Evolutionary conservation across 2,329 filamentous ascomycete genomes (phyloP).

Genomic region (Kalmusia sp.): DNA sequence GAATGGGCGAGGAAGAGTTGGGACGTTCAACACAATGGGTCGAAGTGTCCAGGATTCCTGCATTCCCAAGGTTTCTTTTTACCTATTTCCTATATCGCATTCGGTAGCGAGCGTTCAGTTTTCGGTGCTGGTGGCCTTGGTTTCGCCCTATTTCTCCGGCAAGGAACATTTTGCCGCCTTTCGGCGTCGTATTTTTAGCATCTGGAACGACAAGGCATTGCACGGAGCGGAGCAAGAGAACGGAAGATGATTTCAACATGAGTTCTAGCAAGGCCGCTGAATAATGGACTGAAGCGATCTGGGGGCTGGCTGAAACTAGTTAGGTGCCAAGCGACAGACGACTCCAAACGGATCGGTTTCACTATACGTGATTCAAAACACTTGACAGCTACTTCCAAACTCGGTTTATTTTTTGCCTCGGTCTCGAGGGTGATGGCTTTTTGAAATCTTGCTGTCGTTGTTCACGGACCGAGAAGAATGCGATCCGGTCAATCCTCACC

Average conservation of each 20-base stretch:
- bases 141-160: too few species aligned
- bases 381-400: slow-evolving; percentile 10
- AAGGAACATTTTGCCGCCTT: neutral
- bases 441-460: neutral
- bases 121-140: too few species aligned
- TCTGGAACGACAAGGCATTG: neutral
- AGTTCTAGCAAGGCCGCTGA: neutral
- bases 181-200: neutral
- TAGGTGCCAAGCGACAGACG: slow-evolving; percentile 20
- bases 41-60: neutral
- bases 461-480: neutral
- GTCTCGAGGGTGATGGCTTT: neutral
- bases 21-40: neutral
- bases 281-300: neutral
- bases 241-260: neutral
- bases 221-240: neutral
- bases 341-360: slow-evolving; percentile 37
- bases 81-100: too few species aligned
- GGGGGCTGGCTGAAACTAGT: slow-evolving; percentile 17
- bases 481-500: neutral
- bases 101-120: too few species aligned
- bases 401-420: neutral
- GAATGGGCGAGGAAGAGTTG: neutral
- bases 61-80: too few species aligned
- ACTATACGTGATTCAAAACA: slow-evolving; percentile 19